phyloP scores from a whole-genome alignment of 78 protist genomes.

The Dictyostelium intermedium region DNA sequence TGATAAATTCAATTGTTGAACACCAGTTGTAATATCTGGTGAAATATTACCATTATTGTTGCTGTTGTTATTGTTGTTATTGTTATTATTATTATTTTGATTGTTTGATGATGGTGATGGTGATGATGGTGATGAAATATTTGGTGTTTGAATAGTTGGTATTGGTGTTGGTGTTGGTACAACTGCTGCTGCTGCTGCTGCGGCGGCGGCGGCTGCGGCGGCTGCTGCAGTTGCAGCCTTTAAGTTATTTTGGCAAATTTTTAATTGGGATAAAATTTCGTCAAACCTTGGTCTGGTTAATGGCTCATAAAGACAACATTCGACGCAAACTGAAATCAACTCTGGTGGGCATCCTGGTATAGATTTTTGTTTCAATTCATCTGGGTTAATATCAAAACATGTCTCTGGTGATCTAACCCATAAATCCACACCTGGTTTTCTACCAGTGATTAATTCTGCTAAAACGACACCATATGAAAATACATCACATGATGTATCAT shows the following conservation, averaged over 20 bases:
- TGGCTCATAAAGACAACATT: conserved; percentile 76
- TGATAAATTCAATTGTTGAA: neutral
- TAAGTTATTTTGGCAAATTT: conserved; percentile 4
- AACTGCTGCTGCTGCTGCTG: neutral
- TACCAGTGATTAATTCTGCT: conserved; percentile 79
- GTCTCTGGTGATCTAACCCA: conserved; percentile 80
- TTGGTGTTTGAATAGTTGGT: neutral
- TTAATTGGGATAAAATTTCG: conserved; percentile 16
- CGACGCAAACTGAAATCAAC: conserved; percentile 22
- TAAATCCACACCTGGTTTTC: conserved; percentile 79
- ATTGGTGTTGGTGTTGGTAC: neutral
- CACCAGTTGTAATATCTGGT: conserved; percentile 13
- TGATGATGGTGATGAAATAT: neutral
- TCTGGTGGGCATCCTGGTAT: conserved; percentile 61
- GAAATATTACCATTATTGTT: neutral
- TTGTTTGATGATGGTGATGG: neutral
- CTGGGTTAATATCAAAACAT: conserved; percentile 69
- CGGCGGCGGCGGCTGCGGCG: neutral
- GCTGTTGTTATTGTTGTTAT: neutral
- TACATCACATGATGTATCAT: conserved; percentile 81
- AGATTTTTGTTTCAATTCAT: conserved; percentile 44
- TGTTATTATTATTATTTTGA: neutral
- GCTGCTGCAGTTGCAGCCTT: neutral
- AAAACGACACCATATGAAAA: conserved; percentile 80
- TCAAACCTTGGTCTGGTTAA: conserved; percentile 68